A percentile compares a stretch with the other conserved stretches of the same genome.
phyloP scores from a whole-genome alignment of 2,329 filamentous ascomycete species.

The Cytospora chrysosperma region DNA sequence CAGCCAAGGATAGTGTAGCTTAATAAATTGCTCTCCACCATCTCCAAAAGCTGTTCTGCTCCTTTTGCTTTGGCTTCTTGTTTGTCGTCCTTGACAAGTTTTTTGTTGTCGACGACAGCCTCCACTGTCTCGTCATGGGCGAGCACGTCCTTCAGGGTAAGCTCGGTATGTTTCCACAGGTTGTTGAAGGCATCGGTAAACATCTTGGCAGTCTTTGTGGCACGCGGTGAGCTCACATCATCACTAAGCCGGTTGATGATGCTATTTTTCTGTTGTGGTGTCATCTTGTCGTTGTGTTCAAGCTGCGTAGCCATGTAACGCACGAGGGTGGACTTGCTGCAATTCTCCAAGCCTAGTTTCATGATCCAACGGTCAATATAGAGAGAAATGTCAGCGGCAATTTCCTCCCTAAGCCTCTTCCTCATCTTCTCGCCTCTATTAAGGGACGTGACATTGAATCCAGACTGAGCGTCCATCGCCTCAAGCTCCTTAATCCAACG shows the following conservation, averaged over 20 bases:
- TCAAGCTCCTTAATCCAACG: slow-evolving; percentile 58
- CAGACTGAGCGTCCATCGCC: slow-evolving; percentile 56
- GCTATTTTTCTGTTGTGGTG: slow-evolving; percentile 54
- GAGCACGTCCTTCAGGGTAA: slow-evolving; percentile 53
- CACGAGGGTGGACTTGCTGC: slow-evolving; percentile 52
- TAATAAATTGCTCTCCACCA: slow-evolving; percentile 48
- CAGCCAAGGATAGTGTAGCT: slow-evolving; percentile 58
- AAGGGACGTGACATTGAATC: slow-evolving; percentile 49
- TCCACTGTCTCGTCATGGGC: slow-evolving; percentile 55
- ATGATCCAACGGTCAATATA: slow-evolving; percentile 56
- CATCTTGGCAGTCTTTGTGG: slow-evolving; percentile 44
- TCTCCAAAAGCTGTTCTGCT: slow-evolving; percentile 38
- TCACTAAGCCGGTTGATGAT: slow-evolving; percentile 49
- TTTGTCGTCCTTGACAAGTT: slow-evolving; percentile 48
- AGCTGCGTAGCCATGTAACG: slow-evolving; percentile 51
- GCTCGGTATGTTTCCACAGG: slow-evolving; percentile 48
- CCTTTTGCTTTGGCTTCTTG: slow-evolving; percentile 37
- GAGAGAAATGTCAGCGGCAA: slow-evolving; percentile 49
- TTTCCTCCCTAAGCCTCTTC: slow-evolving; percentile 51
- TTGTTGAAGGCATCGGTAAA: slow-evolving; percentile 58
- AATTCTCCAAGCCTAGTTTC: slow-evolving; percentile 48
- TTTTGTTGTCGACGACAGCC: slow-evolving; percentile 53
- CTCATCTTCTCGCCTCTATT: slow-evolving; percentile 51
- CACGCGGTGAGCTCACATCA: slow-evolving; percentile 41
- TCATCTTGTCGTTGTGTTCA: slow-evolving; percentile 47